These are phyloP conservation scores for Agaricus bisporus DNA, from an alignment of 768 basidiomycete genomes.

Conservation along the genomic window DNA sequence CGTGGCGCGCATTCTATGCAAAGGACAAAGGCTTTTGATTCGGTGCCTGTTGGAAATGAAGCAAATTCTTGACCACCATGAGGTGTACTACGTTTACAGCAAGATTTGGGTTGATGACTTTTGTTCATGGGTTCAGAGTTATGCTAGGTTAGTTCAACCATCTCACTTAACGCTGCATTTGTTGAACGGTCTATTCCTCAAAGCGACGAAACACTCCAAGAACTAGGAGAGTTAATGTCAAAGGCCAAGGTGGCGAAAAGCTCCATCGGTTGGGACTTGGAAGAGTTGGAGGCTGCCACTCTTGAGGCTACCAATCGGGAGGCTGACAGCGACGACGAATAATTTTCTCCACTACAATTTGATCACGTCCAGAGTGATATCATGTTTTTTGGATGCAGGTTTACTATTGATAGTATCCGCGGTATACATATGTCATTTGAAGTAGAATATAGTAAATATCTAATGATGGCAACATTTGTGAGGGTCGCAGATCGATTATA, in stretches of 20 bases:
- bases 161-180: not conserved
- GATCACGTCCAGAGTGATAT: not conserved
- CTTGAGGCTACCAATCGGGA: constrained; percentile 28
- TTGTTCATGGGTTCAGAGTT: constrained; percentile 71
- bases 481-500: too few species aligned
- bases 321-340: constrained; percentile 71
- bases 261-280: constrained; percentile 65
- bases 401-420: not conserved
- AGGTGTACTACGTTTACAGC: constrained; percentile 84
- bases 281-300: constrained; percentile 56
- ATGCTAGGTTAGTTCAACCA: constrained; percentile 51
- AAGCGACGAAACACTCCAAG: constrained; percentile 54
- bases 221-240: constrained; percentile 38
- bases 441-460: too few species aligned
- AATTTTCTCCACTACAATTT: not conserved
- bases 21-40: constrained; percentile 56
- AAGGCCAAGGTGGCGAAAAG: constrained; percentile 41
- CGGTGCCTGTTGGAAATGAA: constrained; percentile 71
- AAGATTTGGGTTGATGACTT: constrained; percentile 86
- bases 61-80: constrained; percentile 70
- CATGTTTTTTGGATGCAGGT: not conserved
- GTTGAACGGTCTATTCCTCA: constrained; percentile 1
- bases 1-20: constrained; percentile 47
- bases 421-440: not conserved
- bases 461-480: too few species aligned